Evolutionary conservation across 2,329 filamentous ascomycete species (phyloP).

Genomic region (Verticillium longisporum): DNA sequence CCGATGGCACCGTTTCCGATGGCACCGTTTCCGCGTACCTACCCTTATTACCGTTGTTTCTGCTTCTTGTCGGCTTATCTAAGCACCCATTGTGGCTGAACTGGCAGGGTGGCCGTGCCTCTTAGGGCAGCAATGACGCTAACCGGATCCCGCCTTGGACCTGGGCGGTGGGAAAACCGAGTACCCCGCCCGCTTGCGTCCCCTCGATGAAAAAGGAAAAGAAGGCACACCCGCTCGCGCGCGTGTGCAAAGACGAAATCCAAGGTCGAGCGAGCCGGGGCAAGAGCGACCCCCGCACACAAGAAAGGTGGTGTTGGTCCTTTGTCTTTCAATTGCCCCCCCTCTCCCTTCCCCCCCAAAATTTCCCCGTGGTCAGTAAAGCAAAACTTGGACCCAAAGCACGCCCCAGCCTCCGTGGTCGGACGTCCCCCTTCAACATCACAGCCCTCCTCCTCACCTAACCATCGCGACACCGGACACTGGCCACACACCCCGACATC

Average conservation of each 20-base stretch:
- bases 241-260: background rate
- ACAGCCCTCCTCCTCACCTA: conserved; percentile 9
- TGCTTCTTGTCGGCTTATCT: too few species aligned
- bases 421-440: conserved; percentile 5
- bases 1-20: too few species aligned
- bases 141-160: too few species aligned
- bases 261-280: background rate
- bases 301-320: background rate
- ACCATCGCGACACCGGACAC: conserved; percentile 13
- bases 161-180: too few species aligned
- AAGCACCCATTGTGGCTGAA: too few species aligned
- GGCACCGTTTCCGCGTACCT: too few species aligned
- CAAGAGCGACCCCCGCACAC: background rate
- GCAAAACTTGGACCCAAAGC: conserved; percentile 6
- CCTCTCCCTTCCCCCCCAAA: background rate
- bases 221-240: background rate
- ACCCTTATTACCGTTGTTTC: too few species aligned
- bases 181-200: background rate
- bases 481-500: background rate
- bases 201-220: background rate
- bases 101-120: too few species aligned
- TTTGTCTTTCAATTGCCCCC: background rate
- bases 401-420: conserved; percentile 2
- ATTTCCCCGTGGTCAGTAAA: conserved; percentile 5
- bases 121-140: too few species aligned